Percentiles rank a stretch among this genome's conserved stretches.
Conservation (phyloP, 495 filamentous ascomycete species). For the Tuber melanosporum region DNA sequence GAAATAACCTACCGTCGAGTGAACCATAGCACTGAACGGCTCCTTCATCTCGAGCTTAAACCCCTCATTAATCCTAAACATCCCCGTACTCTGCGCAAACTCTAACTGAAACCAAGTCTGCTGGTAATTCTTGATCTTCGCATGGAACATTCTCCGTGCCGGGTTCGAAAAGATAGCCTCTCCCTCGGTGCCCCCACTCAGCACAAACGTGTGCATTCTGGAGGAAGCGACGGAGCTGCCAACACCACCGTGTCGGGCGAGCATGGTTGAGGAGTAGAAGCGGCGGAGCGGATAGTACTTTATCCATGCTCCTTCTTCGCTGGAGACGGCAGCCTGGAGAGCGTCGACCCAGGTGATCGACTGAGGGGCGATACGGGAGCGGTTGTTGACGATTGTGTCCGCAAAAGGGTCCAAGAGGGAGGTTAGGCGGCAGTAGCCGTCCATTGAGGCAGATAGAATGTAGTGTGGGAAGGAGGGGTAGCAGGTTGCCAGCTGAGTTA, state of each 20-base stretch:
- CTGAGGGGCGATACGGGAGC: constrained; percentile 49
- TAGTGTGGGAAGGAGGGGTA: constrained; percentile 57
- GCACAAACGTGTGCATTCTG: constrained; percentile 50
- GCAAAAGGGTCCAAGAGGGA: constrained; percentile 50
- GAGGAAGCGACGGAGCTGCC: constrained; percentile 47
- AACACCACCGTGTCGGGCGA: constrained; percentile 42
- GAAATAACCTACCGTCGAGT: constrained; percentile 22
- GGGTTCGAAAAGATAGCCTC: constrained; percentile 54
- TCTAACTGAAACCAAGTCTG: constrained; percentile 60
- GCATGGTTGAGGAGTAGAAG: constrained; percentile 50
- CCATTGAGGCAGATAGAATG: constrained; percentile 52
- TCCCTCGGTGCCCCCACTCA: constrained; percentile 56
- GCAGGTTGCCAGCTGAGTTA: constrained; percentile 52
- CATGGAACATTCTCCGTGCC: constrained; percentile 50
- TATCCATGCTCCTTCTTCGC: constrained; percentile 56
- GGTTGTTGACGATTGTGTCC: constrained; percentile 49
- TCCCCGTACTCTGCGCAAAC: constrained; percentile 46
- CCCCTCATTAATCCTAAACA: constrained; percentile 56
- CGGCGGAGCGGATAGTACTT: constrained; percentile 52
- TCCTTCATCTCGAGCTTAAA: constrained; percentile 49
- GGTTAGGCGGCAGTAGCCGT: constrained; percentile 55
- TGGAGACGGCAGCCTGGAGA: constrained; percentile 50
- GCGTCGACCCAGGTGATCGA: constrained; percentile 54
- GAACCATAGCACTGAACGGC: constrained; percentile 24
- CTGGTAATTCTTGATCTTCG: constrained; percentile 52